Evolutionary conservation across 2,329 filamentous ascomycete genomes (phyloP).

Genomic region (Neofusicoccum ribis): DNA sequence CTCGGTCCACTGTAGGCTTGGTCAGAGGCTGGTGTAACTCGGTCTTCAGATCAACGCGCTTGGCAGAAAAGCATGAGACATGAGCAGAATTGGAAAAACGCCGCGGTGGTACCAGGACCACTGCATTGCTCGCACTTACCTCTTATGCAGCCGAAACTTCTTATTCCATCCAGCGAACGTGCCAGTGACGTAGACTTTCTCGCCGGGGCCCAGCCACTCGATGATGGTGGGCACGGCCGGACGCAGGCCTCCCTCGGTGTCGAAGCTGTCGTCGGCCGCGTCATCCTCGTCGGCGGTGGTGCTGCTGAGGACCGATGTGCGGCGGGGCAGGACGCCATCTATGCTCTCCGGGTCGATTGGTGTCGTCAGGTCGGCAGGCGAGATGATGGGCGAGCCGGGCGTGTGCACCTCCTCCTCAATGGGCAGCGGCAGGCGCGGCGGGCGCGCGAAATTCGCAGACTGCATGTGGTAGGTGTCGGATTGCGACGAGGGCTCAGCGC

Average conservation of each 20-base stretch:
- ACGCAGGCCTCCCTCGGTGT: slow-evolving; percentile 66
- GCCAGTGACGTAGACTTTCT: slow-evolving; percentile 93
- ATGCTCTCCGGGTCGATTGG: slow-evolving; percentile 44
- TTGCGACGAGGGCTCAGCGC: slow-evolving; percentile 24
- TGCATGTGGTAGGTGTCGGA: slow-evolving; percentile 36
- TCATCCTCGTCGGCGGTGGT: slow-evolving; percentile 68
- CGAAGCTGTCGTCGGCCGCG: slow-evolving; percentile 65
- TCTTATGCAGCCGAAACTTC: slow-evolving; percentile 82
- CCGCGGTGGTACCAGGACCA: slow-evolving; percentile 4
- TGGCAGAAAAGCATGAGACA: background rate
- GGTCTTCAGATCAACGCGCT: background rate
- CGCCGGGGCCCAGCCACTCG: slow-evolving; percentile 80
- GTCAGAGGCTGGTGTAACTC: slow-evolving; percentile 19
- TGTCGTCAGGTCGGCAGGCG: slow-evolving; percentile 63
- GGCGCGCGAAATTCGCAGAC: slow-evolving; percentile 56
- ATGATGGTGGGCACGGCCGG: slow-evolving; percentile 81
- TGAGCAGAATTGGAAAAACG: background rate
- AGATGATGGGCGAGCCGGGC: slow-evolving; percentile 85
- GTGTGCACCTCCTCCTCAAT: slow-evolving; percentile 90
- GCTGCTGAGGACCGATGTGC: slow-evolving; percentile 55
- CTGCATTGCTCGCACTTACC: slow-evolving; percentile 61
- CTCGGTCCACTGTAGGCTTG: slow-evolving; percentile 37
- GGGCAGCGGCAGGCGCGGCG: slow-evolving; percentile 84
- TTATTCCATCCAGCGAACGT: slow-evolving; percentile 97
- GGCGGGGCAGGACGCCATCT: slow-evolving; percentile 57